Base-by-base conservation (phyloP, 805 yeast genomes). In the Candida multigemmis region DNA sequence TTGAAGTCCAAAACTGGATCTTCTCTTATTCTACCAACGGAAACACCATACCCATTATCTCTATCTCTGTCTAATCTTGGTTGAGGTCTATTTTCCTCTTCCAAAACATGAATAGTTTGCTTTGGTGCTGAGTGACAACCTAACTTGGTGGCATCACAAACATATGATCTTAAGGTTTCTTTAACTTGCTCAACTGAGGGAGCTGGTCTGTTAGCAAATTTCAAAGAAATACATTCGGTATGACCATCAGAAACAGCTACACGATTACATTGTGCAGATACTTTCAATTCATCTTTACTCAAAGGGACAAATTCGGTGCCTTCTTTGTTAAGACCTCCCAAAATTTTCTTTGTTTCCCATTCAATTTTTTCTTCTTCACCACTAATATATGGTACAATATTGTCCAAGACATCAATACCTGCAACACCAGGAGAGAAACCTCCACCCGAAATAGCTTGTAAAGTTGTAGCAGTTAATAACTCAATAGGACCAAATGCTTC, bases 361-460 rank as follows among this genome's bases (percentile, higher is more conserved):
- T 91, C 98, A 44, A 91, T 84, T 63, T 91, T 91, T 42, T 91
- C 98, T 62, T 91, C 98, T 60, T 91, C 98, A 24, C 97, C 96
- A 38, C 86, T 68, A 48, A 91, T 91, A 68, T 65, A 91, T 22
- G 98, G 98, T 30, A 91, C 85, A 40, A 91, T 71, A 60, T 91
- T 91, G 60, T 91, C 98, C 44, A 91, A 68, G 30, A 89, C 76
- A 50, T 91, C 97, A 56, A 91, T 87, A 38, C 94, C 91, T 13
- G 95, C 76, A 31, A 87, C 94, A 53, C 98, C 98, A 26, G 98
- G 98, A 7, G 95, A 82, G 54, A 83, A 91, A 3, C 98, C 98
- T 13, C 94, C 98, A 43, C 98, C 98, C 4, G 97, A 87, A 38
- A 91, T 84, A 20, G 98, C 98, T 56, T 91, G 98, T 55, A 91